A percentile compares a stretch with the other conserved stretches of the same genome.
phyloP scores from a whole-genome alignment of 805 yeast genomes.

The Candida boidinii region DNA sequence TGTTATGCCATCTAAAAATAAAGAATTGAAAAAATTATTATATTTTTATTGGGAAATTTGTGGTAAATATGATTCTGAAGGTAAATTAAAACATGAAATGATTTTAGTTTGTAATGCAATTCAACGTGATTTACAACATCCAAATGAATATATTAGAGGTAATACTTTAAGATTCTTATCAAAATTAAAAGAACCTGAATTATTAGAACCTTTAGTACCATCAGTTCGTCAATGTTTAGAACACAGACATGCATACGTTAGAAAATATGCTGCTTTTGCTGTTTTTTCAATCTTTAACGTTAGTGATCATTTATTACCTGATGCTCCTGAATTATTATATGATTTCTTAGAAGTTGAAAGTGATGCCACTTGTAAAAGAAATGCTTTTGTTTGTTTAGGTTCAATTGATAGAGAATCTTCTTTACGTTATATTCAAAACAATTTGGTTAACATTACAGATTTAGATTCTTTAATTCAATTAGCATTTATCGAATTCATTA shows the following conservation, averaged over 20 bases:
- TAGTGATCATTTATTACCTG: conserved; percentile 85
- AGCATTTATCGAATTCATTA: conserved; percentile 84
- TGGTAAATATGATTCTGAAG: conserved; percentile 80
- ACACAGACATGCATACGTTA: conserved; percentile 95
- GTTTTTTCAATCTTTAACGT: conserved; percentile 74
- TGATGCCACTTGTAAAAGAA: conserved; percentile 91
- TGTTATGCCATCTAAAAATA: conserved; percentile 92
- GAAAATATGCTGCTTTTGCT: conserved; percentile 95
- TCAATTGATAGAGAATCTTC: conserved; percentile 81
- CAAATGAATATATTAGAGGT: conserved; percentile 95
- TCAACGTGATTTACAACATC: conserved; percentile 95
- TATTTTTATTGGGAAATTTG: conserved; percentile 98
- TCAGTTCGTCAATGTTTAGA: conserved; percentile 85
- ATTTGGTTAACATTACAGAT: conserved; percentile 46
- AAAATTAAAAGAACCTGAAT: conserved; percentile 86
- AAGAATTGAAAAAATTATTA: conserved; percentile 83
- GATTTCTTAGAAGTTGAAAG: conserved; percentile 72
- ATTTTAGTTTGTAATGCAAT: conserved; percentile 96
- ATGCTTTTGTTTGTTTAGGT: conserved; percentile 85
- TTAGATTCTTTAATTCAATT: conserved; percentile 82
- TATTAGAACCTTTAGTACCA: conserved; percentile 92
- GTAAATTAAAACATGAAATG: conserved; percentile 96
- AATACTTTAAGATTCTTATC: conserved; percentile 87
- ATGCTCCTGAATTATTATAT: conserved; percentile 80
- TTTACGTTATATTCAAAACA: conserved; percentile 69